These are phyloP conservation scores for Ceratocystis variospora DNA, from an alignment of 2,329 filamentous ascomycete species.

Conservation along the genomic window DNA sequence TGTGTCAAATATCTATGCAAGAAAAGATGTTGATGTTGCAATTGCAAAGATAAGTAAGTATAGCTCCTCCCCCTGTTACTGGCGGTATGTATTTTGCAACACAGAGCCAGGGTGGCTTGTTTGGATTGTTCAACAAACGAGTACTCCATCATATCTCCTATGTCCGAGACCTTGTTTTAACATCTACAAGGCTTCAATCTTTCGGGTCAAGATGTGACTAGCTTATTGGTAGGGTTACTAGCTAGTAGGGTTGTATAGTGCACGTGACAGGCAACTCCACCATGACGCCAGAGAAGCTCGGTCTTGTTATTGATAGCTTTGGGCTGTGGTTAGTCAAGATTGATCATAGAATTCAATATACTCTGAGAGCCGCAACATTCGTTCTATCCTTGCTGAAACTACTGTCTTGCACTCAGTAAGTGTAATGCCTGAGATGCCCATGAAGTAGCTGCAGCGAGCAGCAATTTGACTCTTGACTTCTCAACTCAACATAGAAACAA, in stretches of 20 bases:
- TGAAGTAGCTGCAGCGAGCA: conserved; percentile 5
- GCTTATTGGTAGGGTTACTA: neutral
- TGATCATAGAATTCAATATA: neutral
- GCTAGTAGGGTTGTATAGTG: neutral
- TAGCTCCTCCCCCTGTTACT: no score
- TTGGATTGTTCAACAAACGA: no score
- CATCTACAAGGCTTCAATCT: no score
- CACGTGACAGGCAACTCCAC: neutral
- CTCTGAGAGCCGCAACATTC: neutral
- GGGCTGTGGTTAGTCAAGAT: neutral
- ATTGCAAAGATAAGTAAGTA: no score
- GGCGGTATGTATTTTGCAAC: no score
- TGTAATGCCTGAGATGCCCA: conserved; percentile 4
- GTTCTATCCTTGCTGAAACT: neutral
- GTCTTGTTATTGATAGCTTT: conserved; percentile 1
- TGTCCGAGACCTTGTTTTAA: no score
- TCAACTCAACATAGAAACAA: neutral
- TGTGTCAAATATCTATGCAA: no score
- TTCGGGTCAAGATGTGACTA: no score
- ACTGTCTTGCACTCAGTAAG: neutral
- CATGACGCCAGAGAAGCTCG: conserved; percentile 4
- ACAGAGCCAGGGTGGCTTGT: no score
- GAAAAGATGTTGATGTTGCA: no score
- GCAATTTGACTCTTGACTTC: neutral
- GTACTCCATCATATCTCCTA: no score